phyloP scores from a whole-genome alignment of 2,329 filamentous ascomycete genomes.

The Coniochaeta sp. region DNA sequence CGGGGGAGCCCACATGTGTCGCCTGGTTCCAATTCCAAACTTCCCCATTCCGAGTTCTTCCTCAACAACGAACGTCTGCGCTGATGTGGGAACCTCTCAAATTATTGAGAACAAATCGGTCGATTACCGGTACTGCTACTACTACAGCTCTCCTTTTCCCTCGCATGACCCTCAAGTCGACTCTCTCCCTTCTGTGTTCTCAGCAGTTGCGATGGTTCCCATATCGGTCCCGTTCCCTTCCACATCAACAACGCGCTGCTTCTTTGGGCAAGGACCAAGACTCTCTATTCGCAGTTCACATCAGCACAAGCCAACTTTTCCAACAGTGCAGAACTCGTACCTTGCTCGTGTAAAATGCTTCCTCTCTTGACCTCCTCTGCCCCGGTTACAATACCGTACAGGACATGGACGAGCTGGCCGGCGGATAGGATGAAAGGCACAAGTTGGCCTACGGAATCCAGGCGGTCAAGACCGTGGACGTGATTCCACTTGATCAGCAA shows the following conservation, averaged over 20 bases:
- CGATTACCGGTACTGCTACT: too few relatives aligned
- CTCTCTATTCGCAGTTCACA: not conserved
- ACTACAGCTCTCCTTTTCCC: too few relatives aligned
- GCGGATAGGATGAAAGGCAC: slow-evolving; percentile 1
- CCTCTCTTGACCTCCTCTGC: not conserved
- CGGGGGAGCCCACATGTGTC: too few relatives aligned
- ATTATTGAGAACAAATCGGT: too few relatives aligned
- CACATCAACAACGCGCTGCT: not conserved
- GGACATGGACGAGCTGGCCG: slow-evolving; percentile 2
- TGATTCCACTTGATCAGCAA: slow-evolving; percentile 3
- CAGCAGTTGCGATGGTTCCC: too few relatives aligned
- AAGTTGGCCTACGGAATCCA: slow-evolving; percentile 4
- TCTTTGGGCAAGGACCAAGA: not conserved
- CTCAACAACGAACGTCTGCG: too few relatives aligned
- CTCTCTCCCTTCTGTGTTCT: too few relatives aligned
- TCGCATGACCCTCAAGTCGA: too few relatives aligned
- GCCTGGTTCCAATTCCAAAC: too few relatives aligned
- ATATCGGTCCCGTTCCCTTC: not conserved
- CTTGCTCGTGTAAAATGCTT: not conserved
- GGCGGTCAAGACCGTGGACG: not conserved
- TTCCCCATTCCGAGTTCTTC: too few relatives aligned
- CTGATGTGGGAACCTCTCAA: too few relatives aligned
- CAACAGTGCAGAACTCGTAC: not conserved
- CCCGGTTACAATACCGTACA: not conserved
- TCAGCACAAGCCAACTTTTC: not conserved